Base-by-base conservation (phyloP, 805 yeast species). In the Lipomyces spencermartinsiae region DNA sequence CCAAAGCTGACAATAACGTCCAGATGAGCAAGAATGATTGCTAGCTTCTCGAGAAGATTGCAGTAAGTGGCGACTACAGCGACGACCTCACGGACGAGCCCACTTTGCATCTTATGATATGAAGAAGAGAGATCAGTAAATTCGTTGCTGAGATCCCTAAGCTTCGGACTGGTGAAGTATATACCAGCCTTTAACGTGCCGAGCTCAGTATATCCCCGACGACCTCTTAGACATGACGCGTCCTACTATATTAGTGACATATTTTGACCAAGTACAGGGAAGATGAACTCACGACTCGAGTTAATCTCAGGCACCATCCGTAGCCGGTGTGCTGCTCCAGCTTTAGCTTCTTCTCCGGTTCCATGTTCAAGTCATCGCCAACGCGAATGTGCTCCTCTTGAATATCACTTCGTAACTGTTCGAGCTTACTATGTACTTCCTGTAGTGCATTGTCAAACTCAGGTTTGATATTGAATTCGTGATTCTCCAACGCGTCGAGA, bases 111-210 rank as follows among this genome's bases (percentile, higher is more conserved):
- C 64, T 80, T 81, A 69, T 89, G 87, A 77, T 94, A 94, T 66
- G 88, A 89, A 14, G 83, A 82, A 68, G 88, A 87, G 31, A 89
- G 80, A 58, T 86, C 86, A 14, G 80, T 79, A 73, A 87, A 88
- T 66, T 87, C 86, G 49, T 82, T 80, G 14, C 93, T 87, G 46
- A 88, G 80, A n/a, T 83, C 82, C 55, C 85, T 82, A 73, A 95
- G 81, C 69, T 84, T 83, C 56, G 81, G 78, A 1, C 97, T 92
- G 9, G 97, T 92, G 82, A 95, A 95, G 77, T 84, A 92, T 4
- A 94, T 94, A 66, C 99, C 99, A 1, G 97, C 97, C 77, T 95
- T 95, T 37, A 92, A 96, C 0, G 98, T 94, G 62, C 93, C 91
- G 57, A 94, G 81, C 77, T 95, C 98, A 62, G 84, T 84, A 76